phyloP scores from a whole-genome alignment of 495 filamentous ascomycete genomes.

The Hyaloscypha bicolor region DNA sequence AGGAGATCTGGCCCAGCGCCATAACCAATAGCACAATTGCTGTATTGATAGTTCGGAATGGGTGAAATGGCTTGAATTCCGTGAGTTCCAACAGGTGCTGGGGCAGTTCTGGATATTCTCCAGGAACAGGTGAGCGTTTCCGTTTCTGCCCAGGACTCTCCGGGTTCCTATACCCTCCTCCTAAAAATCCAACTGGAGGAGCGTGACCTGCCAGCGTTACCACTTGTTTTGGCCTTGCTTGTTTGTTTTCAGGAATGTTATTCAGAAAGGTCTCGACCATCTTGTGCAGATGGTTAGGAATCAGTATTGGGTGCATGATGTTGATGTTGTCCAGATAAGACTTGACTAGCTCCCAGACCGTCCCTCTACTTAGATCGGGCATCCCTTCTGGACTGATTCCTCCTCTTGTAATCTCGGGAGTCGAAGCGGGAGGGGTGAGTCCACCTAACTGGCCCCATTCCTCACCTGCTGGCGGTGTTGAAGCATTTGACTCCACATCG shows the following conservation, averaged over 20 bases:
- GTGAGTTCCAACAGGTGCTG: not conserved
- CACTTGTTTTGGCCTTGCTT: slow-evolving; percentile 22
- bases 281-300: slow-evolving; percentile 48
- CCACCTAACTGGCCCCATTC: slow-evolving; percentile 48
- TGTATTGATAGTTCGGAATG: slow-evolving; percentile 65
- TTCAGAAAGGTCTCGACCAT: slow-evolving; percentile 52
- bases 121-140: slow-evolving; percentile 54
- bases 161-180: slow-evolving; percentile 20
- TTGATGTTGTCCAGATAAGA: slow-evolving; percentile 83
- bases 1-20: slow-evolving; percentile 83
- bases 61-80: slow-evolving; percentile 42
- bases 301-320: slow-evolving; percentile 86
- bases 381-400: slow-evolving; percentile 62
- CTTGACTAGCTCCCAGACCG: slow-evolving; percentile 62
- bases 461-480: slow-evolving; percentile 46
- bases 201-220: slow-evolving; percentile 17
- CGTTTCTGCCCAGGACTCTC: slow-evolving; percentile 55
- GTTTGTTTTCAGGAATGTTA: slow-evolving; percentile 20
- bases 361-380: slow-evolving; percentile 64
- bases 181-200: slow-evolving; percentile 34
- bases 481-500: slow-evolving; percentile 47
- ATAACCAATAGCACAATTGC: slow-evolving; percentile 81
- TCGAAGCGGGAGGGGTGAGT: slow-evolving; percentile 39
- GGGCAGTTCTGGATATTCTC: slow-evolving; percentile 34
- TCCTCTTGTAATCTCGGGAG: slow-evolving; percentile 35